Evolutionary conservation across 495 filamentous ascomycete genomes (phyloP).

Genomic region (Cladorrhinum samala): DNA sequence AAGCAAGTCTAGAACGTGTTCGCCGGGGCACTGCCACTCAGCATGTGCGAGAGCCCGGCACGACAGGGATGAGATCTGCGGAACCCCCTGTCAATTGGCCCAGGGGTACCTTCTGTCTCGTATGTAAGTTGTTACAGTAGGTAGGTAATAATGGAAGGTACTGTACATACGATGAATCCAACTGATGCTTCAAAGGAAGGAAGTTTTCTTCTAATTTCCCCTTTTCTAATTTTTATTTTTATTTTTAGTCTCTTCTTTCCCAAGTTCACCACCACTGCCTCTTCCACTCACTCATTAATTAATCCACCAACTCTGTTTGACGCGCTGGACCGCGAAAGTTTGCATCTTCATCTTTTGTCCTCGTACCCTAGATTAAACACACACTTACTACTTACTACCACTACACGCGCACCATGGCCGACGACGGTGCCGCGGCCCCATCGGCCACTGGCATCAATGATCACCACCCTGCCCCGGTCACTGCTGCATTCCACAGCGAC

Average conservation of each 20-base stretch:
- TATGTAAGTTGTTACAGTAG: no score
- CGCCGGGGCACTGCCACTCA: no score
- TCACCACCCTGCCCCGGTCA: not conserved
- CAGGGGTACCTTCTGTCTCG: not conserved
- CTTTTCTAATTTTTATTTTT: not conserved
- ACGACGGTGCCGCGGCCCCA: conserved; percentile 1
- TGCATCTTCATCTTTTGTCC: no score
- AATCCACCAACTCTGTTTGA: no score
- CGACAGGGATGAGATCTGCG: not conserved
- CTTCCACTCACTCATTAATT: no score
- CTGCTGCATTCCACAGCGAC: not conserved
- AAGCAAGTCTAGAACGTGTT: no score
- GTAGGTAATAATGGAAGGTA: no score
- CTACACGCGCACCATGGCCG: conserved; percentile 7
- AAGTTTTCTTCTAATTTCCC: not conserved
- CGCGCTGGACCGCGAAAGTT: no score
- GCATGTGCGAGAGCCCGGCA: not conserved
- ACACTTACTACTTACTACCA: not conserved
- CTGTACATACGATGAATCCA: no score
- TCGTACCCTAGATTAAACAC: no score
- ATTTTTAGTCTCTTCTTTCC: no score
- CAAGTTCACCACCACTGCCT: no score
- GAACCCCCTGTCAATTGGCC: not conserved
- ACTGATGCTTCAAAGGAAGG: not conserved
- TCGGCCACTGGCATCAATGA: not conserved